phyloP scores from a whole-genome alignment of 202 grass and related monocot species.

The Tripidium arundinaceum region DNA sequence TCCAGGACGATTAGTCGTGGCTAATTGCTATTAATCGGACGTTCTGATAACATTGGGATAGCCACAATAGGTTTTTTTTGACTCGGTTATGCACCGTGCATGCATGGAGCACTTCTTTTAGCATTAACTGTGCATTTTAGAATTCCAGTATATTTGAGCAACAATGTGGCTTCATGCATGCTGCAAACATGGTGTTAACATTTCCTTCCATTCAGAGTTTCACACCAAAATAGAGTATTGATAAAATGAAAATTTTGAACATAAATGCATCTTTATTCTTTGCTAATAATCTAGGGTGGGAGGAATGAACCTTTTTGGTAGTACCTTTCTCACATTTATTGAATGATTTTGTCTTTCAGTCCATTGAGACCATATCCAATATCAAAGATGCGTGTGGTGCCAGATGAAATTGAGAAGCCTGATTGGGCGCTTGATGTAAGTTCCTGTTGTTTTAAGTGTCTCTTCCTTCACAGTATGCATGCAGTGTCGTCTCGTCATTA shows the following conservation, averaged over 20 bases:
- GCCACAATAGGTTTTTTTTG: background rate
- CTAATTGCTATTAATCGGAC: no score
- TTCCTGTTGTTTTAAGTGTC: constrained; percentile 15
- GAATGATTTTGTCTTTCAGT: constrained; percentile 46
- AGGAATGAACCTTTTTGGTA: background rate
- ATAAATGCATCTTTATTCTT: background rate
- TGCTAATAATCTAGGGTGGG: background rate
- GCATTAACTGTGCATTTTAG: background rate
- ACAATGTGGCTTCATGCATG: background rate
- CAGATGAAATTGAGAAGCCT: constrained; percentile 75
- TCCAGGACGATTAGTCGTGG: no score
- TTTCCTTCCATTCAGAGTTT: background rate
- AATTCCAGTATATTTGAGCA: background rate
- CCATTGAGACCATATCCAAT: constrained; percentile 85
- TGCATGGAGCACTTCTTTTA: background rate
- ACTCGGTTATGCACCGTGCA: background rate
- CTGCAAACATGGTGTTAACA: background rate
- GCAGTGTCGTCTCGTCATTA: background rate
- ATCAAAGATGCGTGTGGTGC: constrained; percentile 70
- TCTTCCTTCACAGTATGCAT: background rate
- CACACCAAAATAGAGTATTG: background rate
- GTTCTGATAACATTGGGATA: no score
- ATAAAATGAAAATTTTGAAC: background rate
- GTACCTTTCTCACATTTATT: constrained; percentile 20
- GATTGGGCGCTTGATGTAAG: constrained; percentile 94